Percentiles rank a stretch among this genome's conserved stretches.
These are phyloP conservation scores for Podaxis mareebaensis DNA, from an alignment of 768 basidiomycete species.

Conservation along the genomic window DNA sequence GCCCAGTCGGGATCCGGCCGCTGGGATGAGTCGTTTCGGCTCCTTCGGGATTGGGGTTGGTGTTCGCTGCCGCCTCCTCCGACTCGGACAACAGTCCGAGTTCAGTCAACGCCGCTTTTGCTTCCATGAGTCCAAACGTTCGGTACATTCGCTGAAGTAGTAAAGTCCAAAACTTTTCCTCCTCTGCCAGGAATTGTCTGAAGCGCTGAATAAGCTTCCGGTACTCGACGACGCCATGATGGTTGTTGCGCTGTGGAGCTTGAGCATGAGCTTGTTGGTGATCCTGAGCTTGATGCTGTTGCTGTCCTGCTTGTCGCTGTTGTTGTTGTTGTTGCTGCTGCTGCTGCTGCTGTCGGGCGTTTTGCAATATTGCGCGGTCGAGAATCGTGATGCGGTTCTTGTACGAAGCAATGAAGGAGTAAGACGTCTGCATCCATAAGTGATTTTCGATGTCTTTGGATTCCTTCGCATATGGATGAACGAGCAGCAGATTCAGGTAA, in stretches of 20 bases:
- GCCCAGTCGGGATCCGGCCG: constrained; percentile 35
- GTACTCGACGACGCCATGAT: constrained; percentile 70
- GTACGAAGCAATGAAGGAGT: constrained; percentile 80
- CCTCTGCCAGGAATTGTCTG: constrained; percentile 83
- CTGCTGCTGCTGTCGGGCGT: constrained; percentile 37
- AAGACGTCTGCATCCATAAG: constrained; percentile 92
- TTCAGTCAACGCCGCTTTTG: constrained; percentile 51
- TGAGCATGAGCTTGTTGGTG: constrained; percentile 25
- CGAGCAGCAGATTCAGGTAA: constrained; percentile 68
- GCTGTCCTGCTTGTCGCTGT: constrained; percentile 23
- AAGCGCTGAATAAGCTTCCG: constrained; percentile 88
- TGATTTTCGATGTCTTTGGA: constrained; percentile 80
- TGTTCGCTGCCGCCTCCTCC: constrained; percentile 34
- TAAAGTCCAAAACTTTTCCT: constrained; percentile 90
- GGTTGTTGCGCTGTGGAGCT: constrained; percentile 7
- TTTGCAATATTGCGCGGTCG: constrained; percentile 54
- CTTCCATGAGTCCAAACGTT: constrained; percentile 70
- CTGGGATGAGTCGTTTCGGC: constrained; percentile 5
- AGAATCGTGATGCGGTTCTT: constrained; percentile 71
- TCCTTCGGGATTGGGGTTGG: constrained; percentile 21
- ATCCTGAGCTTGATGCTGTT: constrained; percentile 30
- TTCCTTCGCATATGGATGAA: constrained; percentile 69
- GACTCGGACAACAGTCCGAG: constrained; percentile 53
- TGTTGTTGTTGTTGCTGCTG: constrained; percentile 37
- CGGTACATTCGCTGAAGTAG: constrained; percentile 75